phyloP scores from a whole-genome alignment of 2,329 filamentous ascomycete genomes.

The Penicillium sp. region DNA sequence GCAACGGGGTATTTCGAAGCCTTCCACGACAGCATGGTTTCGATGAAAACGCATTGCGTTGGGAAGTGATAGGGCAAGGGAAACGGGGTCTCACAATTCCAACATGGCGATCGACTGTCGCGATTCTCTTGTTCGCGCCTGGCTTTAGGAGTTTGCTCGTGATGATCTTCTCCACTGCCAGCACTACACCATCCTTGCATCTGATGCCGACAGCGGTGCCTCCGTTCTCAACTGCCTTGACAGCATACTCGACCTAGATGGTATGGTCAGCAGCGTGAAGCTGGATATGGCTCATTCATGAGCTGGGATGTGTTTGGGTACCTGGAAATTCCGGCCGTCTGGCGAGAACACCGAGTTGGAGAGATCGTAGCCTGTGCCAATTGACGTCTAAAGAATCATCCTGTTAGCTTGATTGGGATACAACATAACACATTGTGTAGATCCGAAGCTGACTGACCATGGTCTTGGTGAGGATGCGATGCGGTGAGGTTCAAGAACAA shows the following conservation, averaged over 20 bases:
- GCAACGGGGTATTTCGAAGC: not conserved
- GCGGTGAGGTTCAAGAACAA: slow-evolving; percentile 4
- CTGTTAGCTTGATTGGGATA: slow-evolving; percentile 11
- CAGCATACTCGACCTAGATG: slow-evolving; percentile 73
- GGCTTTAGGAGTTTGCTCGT: slow-evolving; percentile 91
- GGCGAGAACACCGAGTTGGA: slow-evolving; percentile 99
- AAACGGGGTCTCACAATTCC: slow-evolving; percentile 61
- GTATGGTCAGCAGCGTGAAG: slow-evolving; percentile 12
- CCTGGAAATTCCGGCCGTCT: slow-evolving; percentile 97
- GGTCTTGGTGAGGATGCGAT: slow-evolving; percentile 10
- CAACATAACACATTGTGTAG: not conserved
- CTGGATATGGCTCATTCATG: not conserved
- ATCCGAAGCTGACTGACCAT: slow-evolving; percentile 13
- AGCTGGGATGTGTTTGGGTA: slow-evolving; percentile 30
- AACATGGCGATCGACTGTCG: slow-evolving; percentile 84
- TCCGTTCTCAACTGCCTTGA: slow-evolving; percentile 96
- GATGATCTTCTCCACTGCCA: slow-evolving; percentile 94
- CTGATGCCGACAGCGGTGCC: slow-evolving; percentile 92
- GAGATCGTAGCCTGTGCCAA: slow-evolving; percentile 98
- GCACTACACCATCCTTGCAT: slow-evolving; percentile 92
- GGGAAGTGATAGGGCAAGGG: too few species aligned
- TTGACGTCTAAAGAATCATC: slow-evolving; percentile 65
- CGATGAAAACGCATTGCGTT: not conserved
- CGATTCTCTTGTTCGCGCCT: slow-evolving; percentile 93
- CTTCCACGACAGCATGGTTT: too few species aligned